phyloP scores from a whole-genome alignment of 177 flowering plant species.

The Vitis hybrid region DNA sequence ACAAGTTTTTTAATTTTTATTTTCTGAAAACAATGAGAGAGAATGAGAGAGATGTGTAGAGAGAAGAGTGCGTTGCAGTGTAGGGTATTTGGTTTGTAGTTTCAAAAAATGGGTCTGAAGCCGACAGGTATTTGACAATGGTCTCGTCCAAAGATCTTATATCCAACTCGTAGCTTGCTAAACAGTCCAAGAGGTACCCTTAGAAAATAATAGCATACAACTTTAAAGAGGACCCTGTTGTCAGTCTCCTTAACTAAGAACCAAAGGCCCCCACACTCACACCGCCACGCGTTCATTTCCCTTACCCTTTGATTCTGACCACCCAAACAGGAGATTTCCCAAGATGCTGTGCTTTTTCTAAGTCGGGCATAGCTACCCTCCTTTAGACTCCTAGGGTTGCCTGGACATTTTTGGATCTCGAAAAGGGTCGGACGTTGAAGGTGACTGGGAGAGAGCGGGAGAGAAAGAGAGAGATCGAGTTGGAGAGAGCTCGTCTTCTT shows the following conservation, averaged over 20 bases:
- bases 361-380: too few species aligned
- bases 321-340: not conserved
- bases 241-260: not conserved
- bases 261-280: not conserved
- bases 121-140: conserved; percentile 10
- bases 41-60: not conserved
- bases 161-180: conserved; percentile 3
- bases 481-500: not conserved
- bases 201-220: not conserved
- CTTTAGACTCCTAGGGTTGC: not conserved
- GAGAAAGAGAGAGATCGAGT: not conserved
- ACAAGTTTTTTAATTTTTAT: not conserved
- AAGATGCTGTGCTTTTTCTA: too few species aligned
- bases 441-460: not conserved
- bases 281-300: not conserved
- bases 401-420: conserved; percentile 14
- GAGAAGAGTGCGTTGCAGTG: too few species aligned
- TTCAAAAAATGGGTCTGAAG: conserved; percentile 6
- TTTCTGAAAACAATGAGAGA: not conserved
- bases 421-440: conserved; percentile 1
- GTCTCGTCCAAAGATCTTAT: conserved; percentile 15
- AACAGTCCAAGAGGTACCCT: conserved; percentile 4
- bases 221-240: not conserved
- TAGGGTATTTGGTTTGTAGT: not conserved
- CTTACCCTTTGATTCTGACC: not conserved